Percentiles rank a stretch among this genome's conserved stretches.
phyloP scores from a whole-genome alignment of 2,329 filamentous ascomycete genomes.

The Colletotrichum tropicicola region DNA sequence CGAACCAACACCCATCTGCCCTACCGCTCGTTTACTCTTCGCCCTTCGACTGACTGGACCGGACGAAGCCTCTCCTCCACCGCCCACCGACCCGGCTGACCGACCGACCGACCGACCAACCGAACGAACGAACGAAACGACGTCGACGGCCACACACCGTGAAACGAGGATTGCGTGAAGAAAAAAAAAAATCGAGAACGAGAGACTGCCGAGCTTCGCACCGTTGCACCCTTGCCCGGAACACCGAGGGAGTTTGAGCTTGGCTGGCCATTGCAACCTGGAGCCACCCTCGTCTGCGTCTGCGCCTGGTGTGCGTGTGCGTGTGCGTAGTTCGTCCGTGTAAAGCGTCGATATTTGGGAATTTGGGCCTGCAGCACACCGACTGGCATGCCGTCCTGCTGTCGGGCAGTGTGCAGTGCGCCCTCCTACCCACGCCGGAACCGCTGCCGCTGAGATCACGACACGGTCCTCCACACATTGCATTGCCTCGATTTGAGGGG shows the following conservation, averaged over 20 bases:
- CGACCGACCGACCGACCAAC: not conserved
- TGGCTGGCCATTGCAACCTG: not conserved
- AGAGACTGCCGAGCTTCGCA: not conserved
- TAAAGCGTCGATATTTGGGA: conserved; percentile 10
- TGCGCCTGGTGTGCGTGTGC: not conserved
- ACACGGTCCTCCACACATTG: not conserved
- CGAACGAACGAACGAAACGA: conserved; percentile 9
- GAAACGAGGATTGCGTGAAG: too few species aligned
- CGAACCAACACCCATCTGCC: not conserved
- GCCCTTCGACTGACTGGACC: not conserved
- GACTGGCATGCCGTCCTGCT: conserved; percentile 30
- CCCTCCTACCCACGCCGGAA: conserved; percentile 15
- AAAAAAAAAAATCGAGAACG: not conserved
- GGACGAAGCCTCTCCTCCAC: conserved; percentile 24
- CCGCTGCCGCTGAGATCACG: conserved; percentile 1
- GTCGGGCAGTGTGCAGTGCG: conserved; percentile 25
- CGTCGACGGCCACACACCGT: not conserved
- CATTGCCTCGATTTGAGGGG: not conserved
- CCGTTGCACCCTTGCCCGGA: not conserved
- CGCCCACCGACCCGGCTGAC: conserved; percentile 2
- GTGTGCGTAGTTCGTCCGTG: not conserved
- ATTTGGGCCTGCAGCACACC: not conserved
- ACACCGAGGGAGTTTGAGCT: not conserved
- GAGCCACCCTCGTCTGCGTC: not conserved
- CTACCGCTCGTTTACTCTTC: conserved; percentile 17